phyloP scores from a whole-genome alignment of 805 yeast species.

The Wickerhamiella dianesei region DNA sequence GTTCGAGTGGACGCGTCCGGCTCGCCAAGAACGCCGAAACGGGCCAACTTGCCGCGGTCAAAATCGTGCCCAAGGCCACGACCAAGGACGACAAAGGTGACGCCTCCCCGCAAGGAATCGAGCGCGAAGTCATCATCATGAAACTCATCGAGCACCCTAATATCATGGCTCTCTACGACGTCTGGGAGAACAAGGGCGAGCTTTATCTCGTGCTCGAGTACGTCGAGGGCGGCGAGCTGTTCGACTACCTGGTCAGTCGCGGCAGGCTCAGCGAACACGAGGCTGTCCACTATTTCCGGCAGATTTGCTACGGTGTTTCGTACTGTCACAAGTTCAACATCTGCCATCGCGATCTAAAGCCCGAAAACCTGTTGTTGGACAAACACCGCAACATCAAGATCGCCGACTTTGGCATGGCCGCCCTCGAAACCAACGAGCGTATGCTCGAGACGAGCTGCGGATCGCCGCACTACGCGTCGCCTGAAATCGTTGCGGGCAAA shows the following conservation, averaged over 20 bases:
- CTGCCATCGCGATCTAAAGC: slow-evolving; percentile 78
- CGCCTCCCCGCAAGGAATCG: slow-evolving; percentile 72
- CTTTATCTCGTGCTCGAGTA: slow-evolving; percentile 84
- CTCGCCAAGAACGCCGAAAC: slow-evolving; percentile 76
- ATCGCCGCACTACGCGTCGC: slow-evolving; percentile 96
- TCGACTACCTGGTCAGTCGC: slow-evolving; percentile 76
- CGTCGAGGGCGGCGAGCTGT: slow-evolving; percentile 94
- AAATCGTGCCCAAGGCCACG: slow-evolving; percentile 80
- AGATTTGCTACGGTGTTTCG: slow-evolving; percentile 67
- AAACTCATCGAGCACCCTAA: slow-evolving; percentile 87
- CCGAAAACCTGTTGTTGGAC: slow-evolving; percentile 69
- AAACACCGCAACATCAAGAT: slow-evolving; percentile 79
- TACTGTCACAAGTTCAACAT: slow-evolving; percentile 79
- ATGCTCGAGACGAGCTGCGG: slow-evolving; percentile 92
- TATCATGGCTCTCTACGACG: slow-evolving; percentile 86
- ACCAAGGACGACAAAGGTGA: slow-evolving; percentile 19
- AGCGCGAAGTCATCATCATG: slow-evolving; percentile 95
- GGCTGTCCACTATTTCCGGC: slow-evolving; percentile 80
- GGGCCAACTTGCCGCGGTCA: slow-evolving; percentile 89
- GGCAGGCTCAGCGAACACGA: slow-evolving; percentile 83
- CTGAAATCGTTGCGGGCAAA: slow-evolving; percentile 91
- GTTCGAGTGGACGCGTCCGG: slow-evolving; percentile 92
- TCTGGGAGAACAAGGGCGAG: slow-evolving; percentile 94
- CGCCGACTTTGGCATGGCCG: slow-evolving; percentile 99
- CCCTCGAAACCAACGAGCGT: slow-evolving; percentile 69